Evolutionary conservation across 192 early-diverging fungal genomes (phyloP).

Genomic region (Coemansia sp.): DNA sequence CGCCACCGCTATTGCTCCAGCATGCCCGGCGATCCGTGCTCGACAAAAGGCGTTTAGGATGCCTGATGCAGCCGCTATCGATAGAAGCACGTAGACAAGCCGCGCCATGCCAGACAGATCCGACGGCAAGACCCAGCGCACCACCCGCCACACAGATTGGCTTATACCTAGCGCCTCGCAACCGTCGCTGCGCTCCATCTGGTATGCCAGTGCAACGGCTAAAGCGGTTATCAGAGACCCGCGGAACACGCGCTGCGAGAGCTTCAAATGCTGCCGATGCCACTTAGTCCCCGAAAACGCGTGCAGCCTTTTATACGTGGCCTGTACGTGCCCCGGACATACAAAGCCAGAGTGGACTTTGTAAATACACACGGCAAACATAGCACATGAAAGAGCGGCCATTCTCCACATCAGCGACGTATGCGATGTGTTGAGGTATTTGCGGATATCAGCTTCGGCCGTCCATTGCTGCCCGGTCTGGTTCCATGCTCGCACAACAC

Average conservation of each 20-base stretch:
- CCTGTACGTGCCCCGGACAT: too few species aligned
- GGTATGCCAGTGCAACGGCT: conserved; percentile 28
- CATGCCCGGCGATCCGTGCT: conserved; percentile 1
- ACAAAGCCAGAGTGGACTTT: conserved; percentile 10
- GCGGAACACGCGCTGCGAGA: conserved; percentile 14
- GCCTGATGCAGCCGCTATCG: neutral
- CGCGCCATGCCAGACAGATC: conserved; percentile 21
- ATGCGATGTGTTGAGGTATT: conserved; percentile 17
- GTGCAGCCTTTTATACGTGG: too few species aligned
- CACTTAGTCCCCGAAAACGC: neutral
- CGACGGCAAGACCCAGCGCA: conserved; percentile 16
- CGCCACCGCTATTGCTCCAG: conserved; percentile 4
- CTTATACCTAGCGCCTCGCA: conserved; percentile 18
- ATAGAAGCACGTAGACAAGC: conserved; percentile 12
- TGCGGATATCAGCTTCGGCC: conserved; percentile 36
- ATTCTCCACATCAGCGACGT: conserved; percentile 27
- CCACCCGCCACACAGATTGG: conserved; percentile 1
- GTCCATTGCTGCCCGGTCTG: conserved; percentile 46
- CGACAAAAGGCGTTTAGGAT: conserved; percentile 6
- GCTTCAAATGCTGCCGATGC: neutral
- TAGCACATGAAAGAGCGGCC: conserved; percentile 1
- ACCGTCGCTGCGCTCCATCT: conserved; percentile 33
- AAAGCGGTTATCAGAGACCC: conserved; percentile 13
- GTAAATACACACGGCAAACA: conserved; percentile 8
- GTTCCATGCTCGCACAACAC: conserved; percentile 42